Evolutionary conservation across 1,139 yeast genomes (phyloP).

Genomic region (Groenewaldozyma sp.): DNA sequence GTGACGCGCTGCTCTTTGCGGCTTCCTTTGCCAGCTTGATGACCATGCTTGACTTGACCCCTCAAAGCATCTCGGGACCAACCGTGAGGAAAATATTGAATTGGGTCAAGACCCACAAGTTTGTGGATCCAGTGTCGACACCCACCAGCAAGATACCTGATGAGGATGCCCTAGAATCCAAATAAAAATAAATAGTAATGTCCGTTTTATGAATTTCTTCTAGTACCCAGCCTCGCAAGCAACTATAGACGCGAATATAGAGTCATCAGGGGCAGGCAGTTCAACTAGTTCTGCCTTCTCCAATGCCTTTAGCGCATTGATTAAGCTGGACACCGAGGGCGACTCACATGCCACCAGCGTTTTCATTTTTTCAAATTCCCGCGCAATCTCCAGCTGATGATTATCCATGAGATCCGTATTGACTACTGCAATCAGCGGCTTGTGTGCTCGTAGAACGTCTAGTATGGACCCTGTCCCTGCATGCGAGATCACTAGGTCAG

Average conservation of each 20-base stretch:
- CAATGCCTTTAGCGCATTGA: conserved; percentile 10
- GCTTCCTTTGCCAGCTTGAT: conserved; percentile 28
- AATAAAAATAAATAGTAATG: too few relatives aligned
- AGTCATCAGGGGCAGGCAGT: conserved; percentile 18
- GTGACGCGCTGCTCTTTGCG: conserved; percentile 29
- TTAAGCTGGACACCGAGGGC: conserved; percentile 9
- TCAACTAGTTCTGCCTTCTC: conserved; percentile 11
- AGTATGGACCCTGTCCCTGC: conserved; percentile 90
- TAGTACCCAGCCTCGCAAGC: conserved; percentile 19
- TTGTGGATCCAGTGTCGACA: conserved; percentile 18
- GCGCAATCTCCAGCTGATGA: conserved; percentile 77
- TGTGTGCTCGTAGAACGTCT: conserved; percentile 53
- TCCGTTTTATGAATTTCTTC: neutral
- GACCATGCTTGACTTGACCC: conserved; percentile 27
- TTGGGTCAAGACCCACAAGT: conserved; percentile 28
- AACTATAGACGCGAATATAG: conserved; percentile 17
- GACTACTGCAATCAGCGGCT: conserved; percentile 58
- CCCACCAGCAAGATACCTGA: too few relatives aligned
- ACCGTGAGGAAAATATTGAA: conserved; percentile 25
- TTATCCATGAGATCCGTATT: conserved; percentile 71
- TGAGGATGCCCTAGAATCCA: too few relatives aligned
- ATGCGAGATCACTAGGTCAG: conserved; percentile 67
- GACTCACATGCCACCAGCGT: conserved; percentile 26
- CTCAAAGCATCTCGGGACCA: conserved; percentile 29
- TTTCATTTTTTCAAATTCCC: conserved; percentile 37